Base-by-base conservation (phyloP, 177 flowering plant genomes). In the Vitis hybrid region DNA sequence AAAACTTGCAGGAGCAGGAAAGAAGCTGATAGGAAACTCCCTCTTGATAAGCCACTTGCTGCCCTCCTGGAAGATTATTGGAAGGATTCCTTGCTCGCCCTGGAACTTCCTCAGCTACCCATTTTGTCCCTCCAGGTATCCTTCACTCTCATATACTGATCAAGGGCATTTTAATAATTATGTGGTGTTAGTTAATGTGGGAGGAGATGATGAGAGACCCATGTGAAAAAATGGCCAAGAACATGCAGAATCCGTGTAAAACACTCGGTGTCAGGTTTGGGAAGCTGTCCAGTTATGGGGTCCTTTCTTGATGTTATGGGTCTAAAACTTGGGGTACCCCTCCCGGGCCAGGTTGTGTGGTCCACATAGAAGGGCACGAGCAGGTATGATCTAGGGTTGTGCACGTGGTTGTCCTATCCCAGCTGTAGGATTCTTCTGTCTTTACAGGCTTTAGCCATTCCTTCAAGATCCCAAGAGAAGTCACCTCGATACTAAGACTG, bases 171-270 rank as follows among this genome's bases (percentile, higher is more conserved):
- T 52, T 50, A 56, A 73, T 67, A 19, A 58, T 24, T 56, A 4
- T 35, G 24, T 24, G 21, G 58, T 52, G 35, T 63, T 59, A 24
- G 72, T 60, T 59, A 57, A 48, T 46, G 46, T 66, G 77, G 76
- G 56, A 63, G 69, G 78, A 74, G 52, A 19, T 73, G 68, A 66
- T 69, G 79, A 79, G 83, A 72, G 69, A 58, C 80, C 40, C 89
- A 86, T 75, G 87, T 84, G 89, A 64, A 64, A 71, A 70, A 69
- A 72, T 72, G 74, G 73, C 66, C 55, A 66, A 19, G 78, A 74
- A 78, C 77, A 76, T 76, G 78, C 75, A 81, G 76, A 73, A 75
- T 73, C 80, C 79, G 65, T 81, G 85, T 83, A 80, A 81, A 78
- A 79, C 81, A 83, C 81, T 80, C 72, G 3, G 40, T 75, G 74